phyloP scores from a whole-genome alignment of 2,329 filamentous ascomycete species.

The Teratosphaeria zuluensis region DNA sequence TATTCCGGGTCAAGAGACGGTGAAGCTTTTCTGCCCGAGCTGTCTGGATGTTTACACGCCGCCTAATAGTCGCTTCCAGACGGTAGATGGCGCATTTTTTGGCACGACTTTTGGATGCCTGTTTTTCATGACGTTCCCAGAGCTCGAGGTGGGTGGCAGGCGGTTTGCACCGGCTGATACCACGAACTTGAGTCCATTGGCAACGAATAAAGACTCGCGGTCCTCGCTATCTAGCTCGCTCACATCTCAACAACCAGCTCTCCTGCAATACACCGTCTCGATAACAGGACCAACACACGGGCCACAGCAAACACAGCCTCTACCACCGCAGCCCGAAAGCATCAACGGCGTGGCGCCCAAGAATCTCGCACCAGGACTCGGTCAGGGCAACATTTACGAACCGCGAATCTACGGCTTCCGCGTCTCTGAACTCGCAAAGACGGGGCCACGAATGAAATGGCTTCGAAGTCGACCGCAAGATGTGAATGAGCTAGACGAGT shows the following conservation, averaged over 20 bases:
- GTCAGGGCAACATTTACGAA: constrained; percentile 76
- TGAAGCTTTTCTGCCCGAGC: constrained; percentile 95
- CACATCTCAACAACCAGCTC: constrained; percentile 20
- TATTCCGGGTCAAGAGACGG: constrained; percentile 90
- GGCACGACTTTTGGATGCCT: constrained; percentile 93
- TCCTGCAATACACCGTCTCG: neutral
- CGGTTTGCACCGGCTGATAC: neutral
- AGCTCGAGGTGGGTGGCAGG: constrained; percentile 63
- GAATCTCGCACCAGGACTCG: constrained; percentile 84
- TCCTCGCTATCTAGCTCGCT: constrained; percentile 21
- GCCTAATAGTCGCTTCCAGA: constrained; percentile 93
- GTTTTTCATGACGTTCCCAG: constrained; percentile 97
- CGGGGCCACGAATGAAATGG: constrained; percentile 95
- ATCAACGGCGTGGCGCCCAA: constrained; percentile 81
- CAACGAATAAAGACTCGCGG: constrained; percentile 13
- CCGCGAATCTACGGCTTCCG: constrained; percentile 94
- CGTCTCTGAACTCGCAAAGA: constrained; percentile 80
- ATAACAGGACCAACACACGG: neutral
- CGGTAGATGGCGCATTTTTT: constrained; percentile 95
- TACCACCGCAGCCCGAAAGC: constrained; percentile 39
- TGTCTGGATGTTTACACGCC: constrained; percentile 96
- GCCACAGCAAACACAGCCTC: neutral
- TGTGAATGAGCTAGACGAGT: constrained; percentile 75
- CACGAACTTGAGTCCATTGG: constrained; percentile 4
- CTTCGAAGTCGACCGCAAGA: constrained; percentile 73